A percentile compares a stretch with the other conserved stretches of the same genome.
These are phyloP conservation scores for Vigna nakashimae DNA, from an alignment of 306 rosid species.

Conservation along the genomic window DNA sequence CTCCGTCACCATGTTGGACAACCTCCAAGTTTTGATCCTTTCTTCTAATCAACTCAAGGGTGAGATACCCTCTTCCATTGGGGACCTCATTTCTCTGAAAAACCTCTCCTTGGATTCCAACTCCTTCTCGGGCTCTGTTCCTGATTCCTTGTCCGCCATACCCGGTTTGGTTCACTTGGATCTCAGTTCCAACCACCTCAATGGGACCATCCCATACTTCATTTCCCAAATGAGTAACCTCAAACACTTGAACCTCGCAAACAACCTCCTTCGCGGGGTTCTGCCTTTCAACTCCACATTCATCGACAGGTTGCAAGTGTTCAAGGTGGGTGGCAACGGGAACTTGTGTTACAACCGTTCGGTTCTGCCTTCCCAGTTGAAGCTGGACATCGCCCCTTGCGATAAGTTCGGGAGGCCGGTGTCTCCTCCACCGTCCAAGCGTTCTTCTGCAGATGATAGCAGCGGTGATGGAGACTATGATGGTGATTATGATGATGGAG, in stretches of 20 bases:
- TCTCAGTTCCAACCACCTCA: constrained; percentile 83
- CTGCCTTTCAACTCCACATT: constrained; percentile 77
- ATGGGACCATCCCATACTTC: constrained; percentile 78
- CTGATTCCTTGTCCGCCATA: constrained; percentile 72
- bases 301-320: constrained; percentile 55
- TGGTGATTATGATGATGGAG: constrained; percentile 46
- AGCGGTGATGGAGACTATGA: constrained; percentile 50
- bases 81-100: constrained; percentile 70
- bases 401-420: constrained; percentile 81
- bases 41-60: constrained; percentile 63
- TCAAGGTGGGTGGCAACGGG: constrained; percentile 71
- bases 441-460: constrained; percentile 48
- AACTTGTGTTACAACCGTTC: constrained; percentile 82
- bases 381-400: constrained; percentile 85
- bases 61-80: constrained; percentile 72
- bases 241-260: constrained; percentile 73
- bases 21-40: constrained; percentile 65
- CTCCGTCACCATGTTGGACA: constrained; percentile 65
- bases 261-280: constrained; percentile 69
- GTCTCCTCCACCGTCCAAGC: constrained; percentile 75
- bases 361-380: constrained; percentile 68
- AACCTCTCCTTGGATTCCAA: constrained; percentile 71
- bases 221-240: constrained; percentile 66
- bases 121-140: constrained; percentile 69
- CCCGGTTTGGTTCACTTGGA: constrained; percentile 77